Base-by-base conservation (phyloP, 2,329 filamentous ascomycete genomes). In the Graphilbum sp. region DNA sequence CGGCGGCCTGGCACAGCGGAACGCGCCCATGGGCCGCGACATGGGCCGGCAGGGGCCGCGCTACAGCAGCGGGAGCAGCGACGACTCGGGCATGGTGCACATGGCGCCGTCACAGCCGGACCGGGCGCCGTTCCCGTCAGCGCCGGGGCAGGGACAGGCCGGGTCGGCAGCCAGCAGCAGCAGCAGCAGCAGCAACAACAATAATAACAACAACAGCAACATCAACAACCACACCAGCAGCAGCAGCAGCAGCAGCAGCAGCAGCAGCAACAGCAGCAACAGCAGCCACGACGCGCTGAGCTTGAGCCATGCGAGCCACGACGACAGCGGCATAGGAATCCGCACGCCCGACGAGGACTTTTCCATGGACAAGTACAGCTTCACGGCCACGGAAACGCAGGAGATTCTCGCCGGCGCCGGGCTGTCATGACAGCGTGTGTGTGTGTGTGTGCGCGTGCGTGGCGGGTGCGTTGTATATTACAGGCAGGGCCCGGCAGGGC, bases 281-380 rank as follows among this genome's bases (percentile, higher is more conserved):
- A 57, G 61, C 46, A 61, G 57, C 48, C 58, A 70, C 50, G 60
- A 61, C 44, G 51, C 54, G 4, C 54, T 62, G 34, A 63, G 66
- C 19, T 50, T 61, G 41, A 64, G 66, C 41, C 58, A 60, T 32
- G 48, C 48, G 10, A 62, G 55, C 35, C 71, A 78, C 43, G 79
- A 85, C 46, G 80, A 85, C 46, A 85, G 79, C 49, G 79, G 78
- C 2, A 85, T 85, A 43, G 77, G 77, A 23, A 77, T 85, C 48
- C 61, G 72, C 36, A 77, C 73, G 5, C 73, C 74, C 1, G 75
- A 79, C 38, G 74, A 78, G 39, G 74, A 79, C 20, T 74, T 73
- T 34, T 61, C 66, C 1, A 65, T 72, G 52, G 68, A 71, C 37
- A 77, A 77, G 50, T 77, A 67, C 49, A 59, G 62, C 10, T 51